These are phyloP conservation scores for Rubus parviflorus DNA, from an alignment of 306 rosid species.

Conservation along the genomic window DNA sequence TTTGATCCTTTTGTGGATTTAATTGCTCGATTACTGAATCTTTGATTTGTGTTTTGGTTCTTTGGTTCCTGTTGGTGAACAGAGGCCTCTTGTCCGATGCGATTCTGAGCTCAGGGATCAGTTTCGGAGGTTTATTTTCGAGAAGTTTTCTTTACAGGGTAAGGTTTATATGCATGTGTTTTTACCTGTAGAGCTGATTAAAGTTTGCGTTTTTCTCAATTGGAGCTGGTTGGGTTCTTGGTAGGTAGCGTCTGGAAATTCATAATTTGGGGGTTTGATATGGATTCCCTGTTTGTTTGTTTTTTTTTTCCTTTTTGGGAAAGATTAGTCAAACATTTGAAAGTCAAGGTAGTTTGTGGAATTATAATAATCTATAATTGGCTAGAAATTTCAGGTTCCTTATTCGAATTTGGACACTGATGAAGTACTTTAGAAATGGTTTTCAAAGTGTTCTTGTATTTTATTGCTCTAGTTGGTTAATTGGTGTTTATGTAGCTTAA, in stretches of 20 bases:
- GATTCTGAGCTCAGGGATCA: slow-evolving; percentile 57
- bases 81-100: slow-evolving; percentile 47
- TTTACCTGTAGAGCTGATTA: not conserved
- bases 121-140: slow-evolving; percentile 42
- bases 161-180: slow-evolving; percentile 7
- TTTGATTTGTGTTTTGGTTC: not conserved
- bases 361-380: not conserved
- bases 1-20: not conserved
- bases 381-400: not conserved
- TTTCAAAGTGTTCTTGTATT: not conserved
- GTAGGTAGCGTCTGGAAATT: not conserved
- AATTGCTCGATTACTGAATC: slow-evolving; percentile 7
- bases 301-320: not conserved
- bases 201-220: not conserved
- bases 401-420: not conserved
- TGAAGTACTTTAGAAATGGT: not conserved
- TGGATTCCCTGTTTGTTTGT: not conserved
- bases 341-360: slow-evolving; percentile 5
- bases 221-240: not conserved
- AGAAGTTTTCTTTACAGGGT: slow-evolving; percentile 36
- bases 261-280: not conserved
- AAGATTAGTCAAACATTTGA: not conserved
- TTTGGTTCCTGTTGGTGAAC: slow-evolving; percentile 8
- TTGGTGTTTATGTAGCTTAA: not conserved
- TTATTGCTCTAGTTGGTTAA: not conserved